Base-by-base conservation (phyloP, 176 grass and related monocot species). In the Paspalum vaginatum region DNA sequence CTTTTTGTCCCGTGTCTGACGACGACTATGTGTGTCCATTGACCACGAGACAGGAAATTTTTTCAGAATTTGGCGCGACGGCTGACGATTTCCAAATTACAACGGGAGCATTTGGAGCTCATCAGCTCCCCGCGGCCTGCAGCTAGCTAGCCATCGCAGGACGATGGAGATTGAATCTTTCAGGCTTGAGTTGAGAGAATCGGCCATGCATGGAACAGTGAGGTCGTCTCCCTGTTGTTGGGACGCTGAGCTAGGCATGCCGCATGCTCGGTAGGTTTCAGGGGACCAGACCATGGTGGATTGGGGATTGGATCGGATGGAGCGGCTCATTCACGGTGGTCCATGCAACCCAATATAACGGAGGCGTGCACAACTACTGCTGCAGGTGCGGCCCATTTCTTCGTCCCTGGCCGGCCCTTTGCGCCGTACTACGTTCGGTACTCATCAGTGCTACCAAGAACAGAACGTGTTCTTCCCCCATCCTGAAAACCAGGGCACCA, bases 401-500 rank as follows among this genome's bases (percentile, higher is more conserved):
- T 67, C 50, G n/a, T n/a, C n/a, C n/a, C n/a, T n/a, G n/a, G n/a
- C n/a, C n/a, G n/a, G n/a, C n/a, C n/a, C n/a, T n/a, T n/a, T n/a
- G n/a, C n/a, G n/a, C n/a, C n/a, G n/a, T n/a, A n/a, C n/a, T n/a
- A n/a, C n/a, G n/a, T n/a, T n/a, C n/a, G n/a, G 25, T 46, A 66
- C 40, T 45, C 46, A 38, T 52, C 21, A 13, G 86, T 27, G 50
- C 40, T 67, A 21, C 52, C 4, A 62, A 46, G 53, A 68, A 61
- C 53, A 32, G 32, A 32, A 32, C 32, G 32, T 32, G 32, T 32
- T 32, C 32, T 32, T 32, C 32, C 75, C 53, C 20, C 77, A 71
- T 76, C 87, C 82, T 76, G 17, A 65, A 85, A 85, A 70, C 47
- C 9, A 81, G 77, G 77, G 87, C 47, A 85, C 20, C 24, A 41